phyloP scores from a whole-genome alignment of 192 early-diverging fungal species.

The Backusella mclennaniae region DNA sequence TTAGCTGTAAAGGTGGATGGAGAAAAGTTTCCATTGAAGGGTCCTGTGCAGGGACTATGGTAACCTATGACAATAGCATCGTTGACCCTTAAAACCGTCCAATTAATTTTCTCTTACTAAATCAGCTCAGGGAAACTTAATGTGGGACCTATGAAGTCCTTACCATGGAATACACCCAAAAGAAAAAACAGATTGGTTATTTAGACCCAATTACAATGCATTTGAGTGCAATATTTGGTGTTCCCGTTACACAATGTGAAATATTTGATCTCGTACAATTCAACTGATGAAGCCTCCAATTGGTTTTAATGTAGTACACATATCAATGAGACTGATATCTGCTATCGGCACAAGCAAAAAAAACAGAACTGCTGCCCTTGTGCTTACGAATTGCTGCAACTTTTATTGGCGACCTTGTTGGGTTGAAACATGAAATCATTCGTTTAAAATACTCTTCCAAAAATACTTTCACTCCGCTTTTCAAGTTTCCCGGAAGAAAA shows the following conservation, averaged over 20 bases:
- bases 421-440: neutral
- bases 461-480: neutral
- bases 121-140: neutral
- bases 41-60: slow-evolving; percentile 3
- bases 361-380: neutral
- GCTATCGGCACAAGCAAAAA: neutral
- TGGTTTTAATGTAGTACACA: neutral
- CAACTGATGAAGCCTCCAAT: neutral
- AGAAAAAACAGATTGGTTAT: neutral
- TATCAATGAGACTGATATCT: neutral
- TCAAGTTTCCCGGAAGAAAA: neutral
- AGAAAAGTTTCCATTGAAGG: neutral
- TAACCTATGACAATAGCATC: neutral
- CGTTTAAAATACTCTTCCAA: neutral
- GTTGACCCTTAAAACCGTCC: neutral
- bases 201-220: neutral
- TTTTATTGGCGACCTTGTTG: neutral
- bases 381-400: neutral
- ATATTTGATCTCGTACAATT: neutral
- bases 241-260: neutral
- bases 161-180: neutral
- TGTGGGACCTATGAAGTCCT: neutral
- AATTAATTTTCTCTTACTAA: neutral
- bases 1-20: too few relatives aligned
- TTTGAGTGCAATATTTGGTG: neutral